Evolutionary conservation across 2,329 filamentous ascomycete species (phyloP).

Genomic region (Ophiostoma novo-ulmi): DNA sequence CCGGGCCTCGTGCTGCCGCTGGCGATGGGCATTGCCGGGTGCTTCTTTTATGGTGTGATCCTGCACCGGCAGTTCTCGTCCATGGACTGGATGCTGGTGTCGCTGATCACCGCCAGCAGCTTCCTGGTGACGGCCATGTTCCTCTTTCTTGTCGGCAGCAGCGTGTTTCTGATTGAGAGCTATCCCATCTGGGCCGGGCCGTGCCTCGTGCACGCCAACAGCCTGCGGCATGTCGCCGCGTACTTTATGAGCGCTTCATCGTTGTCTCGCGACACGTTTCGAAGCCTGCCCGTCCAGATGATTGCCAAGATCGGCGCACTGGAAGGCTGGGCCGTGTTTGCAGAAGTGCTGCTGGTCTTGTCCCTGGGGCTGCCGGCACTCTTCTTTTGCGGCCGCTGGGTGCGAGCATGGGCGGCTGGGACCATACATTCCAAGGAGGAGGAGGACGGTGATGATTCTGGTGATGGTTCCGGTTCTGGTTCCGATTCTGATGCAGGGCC

Average conservation of each 20-base stretch:
- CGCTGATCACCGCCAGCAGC: constrained; percentile 31
- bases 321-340: constrained; percentile 33
- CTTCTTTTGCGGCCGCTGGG: constrained; percentile 30
- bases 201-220: constrained; percentile 35
- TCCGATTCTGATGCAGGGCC: neutral
- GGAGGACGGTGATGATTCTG: neutral
- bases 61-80: constrained; percentile 32
- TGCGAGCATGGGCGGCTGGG: constrained; percentile 33
- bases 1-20: constrained; percentile 34
- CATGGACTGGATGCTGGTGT: constrained; percentile 16
- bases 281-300: constrained; percentile 31
- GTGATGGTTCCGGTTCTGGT: neutral
- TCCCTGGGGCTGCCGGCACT: constrained; percentile 33
- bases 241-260: constrained; percentile 29
- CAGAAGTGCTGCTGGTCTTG: constrained; percentile 33
- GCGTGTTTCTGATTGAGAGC: constrained; percentile 35
- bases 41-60: constrained; percentile 33
- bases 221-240: constrained; percentile 33
- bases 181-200: constrained; percentile 35
- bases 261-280: neutral
- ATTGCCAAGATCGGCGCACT: constrained; percentile 31
- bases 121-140: constrained; percentile 33
- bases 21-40: constrained; percentile 31
- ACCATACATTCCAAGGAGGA: constrained; percentile 23
- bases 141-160: constrained; percentile 31